Evolutionary conservation across 805 yeast species (phyloP), one percentile per base, ranked within the genome.

Genomic region (Wickerhamomyces subpelliculosus): DNA sequence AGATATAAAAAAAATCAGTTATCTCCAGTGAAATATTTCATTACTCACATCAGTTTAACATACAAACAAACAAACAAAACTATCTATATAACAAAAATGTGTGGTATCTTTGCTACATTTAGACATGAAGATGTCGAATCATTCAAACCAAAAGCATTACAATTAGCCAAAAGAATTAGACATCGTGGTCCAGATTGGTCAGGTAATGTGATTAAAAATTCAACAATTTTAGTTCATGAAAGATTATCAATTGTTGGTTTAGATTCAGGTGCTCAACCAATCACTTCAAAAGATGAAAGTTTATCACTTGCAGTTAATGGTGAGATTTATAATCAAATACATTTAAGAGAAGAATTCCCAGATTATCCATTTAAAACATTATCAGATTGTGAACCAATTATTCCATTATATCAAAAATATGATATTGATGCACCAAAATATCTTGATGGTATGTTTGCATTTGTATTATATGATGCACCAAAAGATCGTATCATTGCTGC

Each of bases 111-210:
- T 60, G 97, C 97, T 45, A 88, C 94, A 35, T 86, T 74, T 66
- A 80, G 72, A 64, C 90, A 85, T 58, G 82, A 80, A 31, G 84
- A 87, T 48, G 81, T 84, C 43, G 80, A 81, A 52, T 67, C 70
- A 39, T 93, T 84, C 74, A 90, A 89, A 66, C 75, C 80, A 46
- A 80, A 80, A 59, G 97, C 97, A 32, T 72, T 93, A 45, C 94
- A 86, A 62, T 73, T 86, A 61, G 75, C 97, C 45, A 90, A 87
- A 65, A 78, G 89, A 67, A 83, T 90, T 62, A 81, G 99, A 70
- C 99, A 93, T 67, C 82, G 99, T 67, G 99, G 99, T 57, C 99
- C 99, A 51, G 99, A 93, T 67, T 93, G 99, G 99, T 75, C 88
- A 27, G 98, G 98, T 57, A 88, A 87, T 78, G 61, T 73, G 48